Evolutionary conservation across 768 basidiomycete species (phyloP).

Genomic region (Macrolepiota albuminosa): DNA sequence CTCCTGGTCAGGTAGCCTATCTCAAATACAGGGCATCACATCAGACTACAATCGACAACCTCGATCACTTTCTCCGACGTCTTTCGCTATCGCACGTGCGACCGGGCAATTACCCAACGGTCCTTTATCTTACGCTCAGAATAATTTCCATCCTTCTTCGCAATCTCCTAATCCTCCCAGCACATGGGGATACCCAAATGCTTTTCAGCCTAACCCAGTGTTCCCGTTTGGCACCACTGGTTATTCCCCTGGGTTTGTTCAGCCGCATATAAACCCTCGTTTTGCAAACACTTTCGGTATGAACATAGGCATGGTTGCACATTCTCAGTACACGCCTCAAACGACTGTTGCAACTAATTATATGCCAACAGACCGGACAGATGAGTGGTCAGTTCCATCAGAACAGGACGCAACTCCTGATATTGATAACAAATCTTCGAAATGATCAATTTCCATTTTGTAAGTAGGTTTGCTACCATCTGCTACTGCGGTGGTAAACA

Average conservation of each 20-base stretch:
- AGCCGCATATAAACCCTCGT: constrained; percentile 81
- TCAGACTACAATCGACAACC: constrained; percentile 27
- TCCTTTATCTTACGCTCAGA: constrained; percentile 14
- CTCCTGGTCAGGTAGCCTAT: constrained; percentile 17
- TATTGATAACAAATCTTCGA: constrained; percentile 15
- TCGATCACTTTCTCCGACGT: constrained; percentile 36
- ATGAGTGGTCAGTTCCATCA: constrained; percentile 34
- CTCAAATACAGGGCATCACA: constrained; percentile 11
- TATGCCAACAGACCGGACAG: constrained; percentile 23
- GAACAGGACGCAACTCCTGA: constrained; percentile 10
- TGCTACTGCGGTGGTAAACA: neutral
- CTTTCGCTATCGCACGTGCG: constrained; percentile 41
- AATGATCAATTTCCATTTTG: constrained; percentile 1
- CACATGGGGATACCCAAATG: constrained; percentile 15
- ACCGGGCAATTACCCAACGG: constrained; percentile 35
- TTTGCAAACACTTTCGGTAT: constrained; percentile 67
- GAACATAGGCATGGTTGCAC: constrained; percentile 25
- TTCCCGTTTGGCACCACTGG: constrained; percentile 14
- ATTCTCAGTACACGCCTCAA: constrained; percentile 13
- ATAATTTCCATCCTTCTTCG: neutral
- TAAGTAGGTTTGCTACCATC: neutral
- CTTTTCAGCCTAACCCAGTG: constrained; percentile 15
- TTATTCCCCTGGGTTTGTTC: constrained; percentile 34
- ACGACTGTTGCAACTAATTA: neutral
- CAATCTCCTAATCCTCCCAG: neutral